Percentiles rank a stretch among this genome's conserved stretches.
phyloP scores from a whole-genome alignment of 2,329 filamentous ascomycete species.

The Epichloe elymi region DNA sequence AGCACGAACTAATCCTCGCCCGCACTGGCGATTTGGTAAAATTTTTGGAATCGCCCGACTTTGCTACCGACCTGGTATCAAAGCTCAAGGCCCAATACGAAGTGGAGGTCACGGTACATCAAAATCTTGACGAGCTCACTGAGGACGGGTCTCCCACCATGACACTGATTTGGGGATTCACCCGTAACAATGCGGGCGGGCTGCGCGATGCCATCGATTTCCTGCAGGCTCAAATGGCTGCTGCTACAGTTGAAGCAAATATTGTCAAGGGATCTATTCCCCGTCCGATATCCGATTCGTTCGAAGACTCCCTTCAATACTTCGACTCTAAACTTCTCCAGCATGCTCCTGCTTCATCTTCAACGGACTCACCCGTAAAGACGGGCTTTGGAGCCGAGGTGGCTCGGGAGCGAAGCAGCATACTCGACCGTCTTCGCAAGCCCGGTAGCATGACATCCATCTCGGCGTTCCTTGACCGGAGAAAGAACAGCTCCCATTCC shows the following conservation, averaged over 20 bases:
- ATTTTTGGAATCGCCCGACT: slow-evolving; percentile 75
- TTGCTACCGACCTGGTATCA: slow-evolving; percentile 62
- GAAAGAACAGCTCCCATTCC: slow-evolving; percentile 86
- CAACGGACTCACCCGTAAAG: slow-evolving; percentile 81
- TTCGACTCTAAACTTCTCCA: slow-evolving; percentile 96
- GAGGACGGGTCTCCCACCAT: slow-evolving; percentile 45
- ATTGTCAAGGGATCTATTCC: slow-evolving; percentile 90
- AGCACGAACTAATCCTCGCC: slow-evolving; percentile 78
- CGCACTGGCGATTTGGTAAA: slow-evolving; percentile 63
- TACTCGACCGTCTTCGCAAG: slow-evolving; percentile 89
- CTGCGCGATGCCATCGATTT: slow-evolving; percentile 95
- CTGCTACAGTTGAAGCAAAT: slow-evolving; percentile 75
- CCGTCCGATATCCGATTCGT: slow-evolving; percentile 96
- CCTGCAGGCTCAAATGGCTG: slow-evolving; percentile 71
- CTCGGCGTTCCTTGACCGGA: slow-evolving; percentile 86
- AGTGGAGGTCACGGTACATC: slow-evolving; percentile 67
- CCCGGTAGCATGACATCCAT: slow-evolving; percentile 90
- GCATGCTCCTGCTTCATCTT: slow-evolving; percentile 68
- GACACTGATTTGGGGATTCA: slow-evolving; percentile 67
- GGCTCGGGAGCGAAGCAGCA: slow-evolving; percentile 62
- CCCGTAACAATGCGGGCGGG: slow-evolving; percentile 90
- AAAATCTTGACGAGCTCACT: slow-evolving; percentile 44
- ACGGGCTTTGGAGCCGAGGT: slow-evolving; percentile 72
- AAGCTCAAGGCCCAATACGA: slow-evolving; percentile 89
- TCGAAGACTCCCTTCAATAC: slow-evolving; percentile 91